A percentile compares a stretch with the other conserved stretches of the same genome.
phyloP scores from a whole-genome alignment of 2,329 filamentous ascomycete genomes.

The Aureobasidium sp. region DNA sequence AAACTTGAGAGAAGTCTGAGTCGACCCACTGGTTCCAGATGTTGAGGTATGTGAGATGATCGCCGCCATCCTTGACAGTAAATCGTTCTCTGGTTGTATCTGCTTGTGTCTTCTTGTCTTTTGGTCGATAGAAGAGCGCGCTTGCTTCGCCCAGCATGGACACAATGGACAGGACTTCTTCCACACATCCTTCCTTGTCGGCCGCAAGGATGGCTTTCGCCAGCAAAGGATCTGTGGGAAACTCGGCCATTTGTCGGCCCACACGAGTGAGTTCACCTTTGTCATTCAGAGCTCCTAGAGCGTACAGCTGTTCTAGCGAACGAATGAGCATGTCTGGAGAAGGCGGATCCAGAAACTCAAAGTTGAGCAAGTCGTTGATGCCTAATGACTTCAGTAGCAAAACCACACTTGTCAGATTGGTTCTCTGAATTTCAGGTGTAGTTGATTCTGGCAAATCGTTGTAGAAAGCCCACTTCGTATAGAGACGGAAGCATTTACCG shows the following conservation, averaged over 20 bases:
- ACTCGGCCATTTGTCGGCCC: slow-evolving; percentile 90
- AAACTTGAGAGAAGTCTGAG: slow-evolving; percentile 78
- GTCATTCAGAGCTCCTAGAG: slow-evolving; percentile 80
- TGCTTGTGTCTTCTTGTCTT: slow-evolving; percentile 95
- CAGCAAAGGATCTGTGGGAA: slow-evolving; percentile 86
- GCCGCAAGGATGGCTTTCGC: slow-evolving; percentile 83
- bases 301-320: slow-evolving; percentile 84
- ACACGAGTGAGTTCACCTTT: slow-evolving; percentile 83
- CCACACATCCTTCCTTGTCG: slow-evolving; percentile 84
- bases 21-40: slow-evolving; percentile 96
- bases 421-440: slow-evolving; percentile 86
- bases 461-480: slow-evolving; percentile 81
- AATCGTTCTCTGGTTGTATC: slow-evolving; percentile 85
- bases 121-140: slow-evolving; percentile 86
- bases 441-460: slow-evolving; percentile 92
- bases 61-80: slow-evolving; percentile 82
- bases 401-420: slow-evolving; percentile 77
- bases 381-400: slow-evolving; percentile 82
- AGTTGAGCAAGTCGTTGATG: slow-evolving; percentile 86
- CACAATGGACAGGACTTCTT: slow-evolving; percentile 89
- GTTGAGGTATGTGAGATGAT: slow-evolving; percentile 81
- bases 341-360: slow-evolving; percentile 94
- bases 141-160: slow-evolving; percentile 86
- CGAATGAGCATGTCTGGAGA: slow-evolving; percentile 83
- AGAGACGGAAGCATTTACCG: slow-evolving; percentile 88